phyloP scores from a whole-genome alignment of 1,284 basidiomycete species.

The Athelia sp. region DNA sequence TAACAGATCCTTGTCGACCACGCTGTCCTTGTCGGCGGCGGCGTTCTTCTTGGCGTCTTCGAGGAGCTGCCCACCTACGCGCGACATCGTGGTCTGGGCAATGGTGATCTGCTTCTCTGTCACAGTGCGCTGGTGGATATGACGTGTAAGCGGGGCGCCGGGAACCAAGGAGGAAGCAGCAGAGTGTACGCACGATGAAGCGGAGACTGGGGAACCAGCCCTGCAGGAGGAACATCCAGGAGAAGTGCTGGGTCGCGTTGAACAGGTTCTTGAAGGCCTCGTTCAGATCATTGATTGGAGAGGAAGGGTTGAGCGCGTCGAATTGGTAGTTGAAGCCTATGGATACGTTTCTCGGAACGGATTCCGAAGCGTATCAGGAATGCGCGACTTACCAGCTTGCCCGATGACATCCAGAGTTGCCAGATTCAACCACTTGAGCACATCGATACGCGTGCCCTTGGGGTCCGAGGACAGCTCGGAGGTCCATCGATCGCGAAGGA shows the following conservation, averaged over 20 bases:
- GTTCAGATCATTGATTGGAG: constrained; percentile 39
- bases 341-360: too few relatives aligned
- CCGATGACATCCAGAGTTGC: constrained; percentile 69
- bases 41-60: constrained; percentile 35
- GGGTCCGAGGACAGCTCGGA: constrained; percentile 20
- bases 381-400: constrained; percentile 33
- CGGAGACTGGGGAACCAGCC: constrained; percentile 34
- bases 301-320: constrained; percentile 32
- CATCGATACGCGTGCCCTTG: constrained; percentile 32
- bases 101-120: constrained; percentile 5
- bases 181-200: constrained; percentile 29
- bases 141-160: not conserved
- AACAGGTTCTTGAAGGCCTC: constrained; percentile 43
- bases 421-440: constrained; percentile 48
- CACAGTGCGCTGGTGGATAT: constrained; percentile 11
- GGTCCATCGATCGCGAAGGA: constrained; percentile 47
- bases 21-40: constrained; percentile 23
- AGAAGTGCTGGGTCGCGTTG: constrained; percentile 17
- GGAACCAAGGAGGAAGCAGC: too few relatives aligned
- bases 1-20: constrained; percentile 41
- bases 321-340: constrained; percentile 63
- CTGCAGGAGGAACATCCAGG: constrained; percentile 28
- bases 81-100: constrained; percentile 17
- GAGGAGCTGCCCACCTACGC: constrained; percentile 42
- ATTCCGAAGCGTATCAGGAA: too few relatives aligned